phyloP scores from a whole-genome alignment of 305 asterid genomes.

The Monarda citriodora region DNA sequence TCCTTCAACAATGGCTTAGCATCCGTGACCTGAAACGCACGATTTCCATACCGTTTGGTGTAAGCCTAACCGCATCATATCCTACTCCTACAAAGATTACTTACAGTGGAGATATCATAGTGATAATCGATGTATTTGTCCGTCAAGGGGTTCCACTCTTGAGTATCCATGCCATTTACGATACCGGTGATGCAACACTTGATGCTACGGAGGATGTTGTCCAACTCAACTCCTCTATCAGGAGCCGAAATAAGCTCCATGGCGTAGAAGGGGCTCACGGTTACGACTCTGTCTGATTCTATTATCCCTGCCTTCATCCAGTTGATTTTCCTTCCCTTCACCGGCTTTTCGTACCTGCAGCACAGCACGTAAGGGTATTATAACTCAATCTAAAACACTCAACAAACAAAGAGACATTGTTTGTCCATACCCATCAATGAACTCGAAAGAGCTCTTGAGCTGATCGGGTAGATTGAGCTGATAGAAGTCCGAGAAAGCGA shows the following conservation, averaged over 20 bases:
- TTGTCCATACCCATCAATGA: conserved; percentile 76
- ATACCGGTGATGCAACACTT: conserved; percentile 53
- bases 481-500: conserved; percentile 65
- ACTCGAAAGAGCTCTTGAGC: conserved; percentile 81
- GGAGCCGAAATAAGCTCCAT: conserved; percentile 66
- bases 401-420: neutral
- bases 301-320: conserved; percentile 94
- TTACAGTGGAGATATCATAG: conserved; percentile 80
- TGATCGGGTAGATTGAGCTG: conserved; percentile 81
- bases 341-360: conserved; percentile 72
- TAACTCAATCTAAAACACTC: neutral
- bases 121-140: conserved; percentile 71
- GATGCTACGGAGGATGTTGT: conserved; percentile 42
- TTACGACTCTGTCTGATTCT: conserved; percentile 62
- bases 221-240: conserved; percentile 85
- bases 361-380: conserved; percentile 12
- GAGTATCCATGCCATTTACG: conserved; percentile 84
- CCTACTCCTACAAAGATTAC: conserved; percentile 29
- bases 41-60: neutral
- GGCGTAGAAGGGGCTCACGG: conserved; percentile 93
- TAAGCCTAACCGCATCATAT: neutral
- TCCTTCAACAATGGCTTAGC: conserved; percentile 83
- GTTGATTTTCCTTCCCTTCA: conserved; percentile 92
- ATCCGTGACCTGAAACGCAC: conserved; percentile 51
- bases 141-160: conserved; percentile 93